Evolutionary conservation across 2,329 filamentous ascomycete genomes (phyloP).

Genomic region (Alternaria postmessia): DNA sequence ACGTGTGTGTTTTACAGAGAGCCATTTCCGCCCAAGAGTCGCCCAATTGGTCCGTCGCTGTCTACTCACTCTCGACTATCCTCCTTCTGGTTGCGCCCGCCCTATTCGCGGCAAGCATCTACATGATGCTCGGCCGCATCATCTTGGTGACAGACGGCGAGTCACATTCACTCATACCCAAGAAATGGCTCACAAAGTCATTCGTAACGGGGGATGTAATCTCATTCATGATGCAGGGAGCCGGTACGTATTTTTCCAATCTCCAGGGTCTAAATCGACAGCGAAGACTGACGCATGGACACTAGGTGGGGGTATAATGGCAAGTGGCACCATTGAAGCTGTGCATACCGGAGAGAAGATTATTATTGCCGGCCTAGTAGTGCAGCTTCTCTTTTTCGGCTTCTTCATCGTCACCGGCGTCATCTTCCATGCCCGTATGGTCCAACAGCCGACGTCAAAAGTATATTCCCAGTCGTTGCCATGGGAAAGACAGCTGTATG

Average conservation of each 20-base stretch:
- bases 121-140: constrained; percentile 59
- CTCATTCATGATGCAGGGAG: constrained; percentile 54
- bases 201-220: constrained; percentile 58
- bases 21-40: constrained; percentile 16
- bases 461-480: constrained; percentile 12
- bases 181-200: constrained; percentile 53
- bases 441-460: constrained; percentile 1
- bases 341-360: constrained; percentile 52
- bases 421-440: constrained; percentile 22
- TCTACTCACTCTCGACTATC: constrained; percentile 53
- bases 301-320: constrained; percentile 49
- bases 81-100: constrained; percentile 53
- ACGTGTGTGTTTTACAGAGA: neutral
- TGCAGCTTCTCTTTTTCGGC: constrained; percentile 60
- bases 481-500: constrained; percentile 50
- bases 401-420: constrained; percentile 52
- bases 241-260: constrained; percentile 15
- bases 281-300: neutral
- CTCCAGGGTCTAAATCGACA: constrained; percentile 24
- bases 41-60: constrained; percentile 41
- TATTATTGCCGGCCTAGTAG: constrained; percentile 56
- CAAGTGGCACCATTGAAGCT: constrained; percentile 30
- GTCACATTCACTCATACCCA: constrained; percentile 48
- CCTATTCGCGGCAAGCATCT: constrained; percentile 59
- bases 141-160: constrained; percentile 53